A percentile compares a stretch with the other conserved stretches of the same genome.
Evolutionary conservation across 1,139 yeast genomes (phyloP).

Genomic region (Yamadazyma oceani): DNA sequence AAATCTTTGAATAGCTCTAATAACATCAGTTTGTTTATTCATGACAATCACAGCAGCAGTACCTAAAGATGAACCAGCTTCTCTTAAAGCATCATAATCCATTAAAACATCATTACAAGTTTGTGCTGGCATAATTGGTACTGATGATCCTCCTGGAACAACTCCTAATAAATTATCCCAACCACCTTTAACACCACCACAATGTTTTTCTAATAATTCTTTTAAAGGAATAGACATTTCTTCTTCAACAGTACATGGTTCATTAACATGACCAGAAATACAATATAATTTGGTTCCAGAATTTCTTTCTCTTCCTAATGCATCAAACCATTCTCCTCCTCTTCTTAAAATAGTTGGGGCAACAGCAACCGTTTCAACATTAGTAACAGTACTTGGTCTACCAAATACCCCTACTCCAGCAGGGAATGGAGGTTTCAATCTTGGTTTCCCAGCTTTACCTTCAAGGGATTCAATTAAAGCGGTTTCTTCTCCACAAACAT

Average conservation of each 20-base stretch:
- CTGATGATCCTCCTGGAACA: slow-evolving; percentile 87
- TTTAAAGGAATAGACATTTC: slow-evolving; percentile 86
- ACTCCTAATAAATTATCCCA: slow-evolving; percentile 88
- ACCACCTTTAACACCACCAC: slow-evolving; percentile 88
- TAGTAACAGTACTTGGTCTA: slow-evolving; percentile 86
- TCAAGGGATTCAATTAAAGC: slow-evolving; percentile 83
- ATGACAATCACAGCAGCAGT: slow-evolving; percentile 91
- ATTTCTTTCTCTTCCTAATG: slow-evolving; percentile 83
- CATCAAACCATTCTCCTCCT: slow-evolving; percentile 84
- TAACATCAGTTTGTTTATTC: slow-evolving; percentile 81
- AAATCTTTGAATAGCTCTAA: slow-evolving; percentile 82
- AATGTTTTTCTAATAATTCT: slow-evolving; percentile 80
- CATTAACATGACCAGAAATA: slow-evolving; percentile 86
- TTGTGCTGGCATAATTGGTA: slow-evolving; percentile 71
- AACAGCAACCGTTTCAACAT: slow-evolving; percentile 86
- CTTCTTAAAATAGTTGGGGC: slow-evolving; percentile 86
- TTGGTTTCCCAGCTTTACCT: slow-evolving; percentile 91
- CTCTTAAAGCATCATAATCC: slow-evolving; percentile 86
- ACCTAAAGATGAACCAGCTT: slow-evolving; percentile 83
- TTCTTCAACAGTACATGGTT: slow-evolving; percentile 90
- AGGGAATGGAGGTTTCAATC: slow-evolving; percentile 92
- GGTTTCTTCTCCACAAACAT: slow-evolving; percentile 89
- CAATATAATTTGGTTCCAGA: slow-evolving; percentile 79
- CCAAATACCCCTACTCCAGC: slow-evolving; percentile 91
- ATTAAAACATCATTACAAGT: slow-evolving; percentile 67